A percentile compares a stretch with the other conserved stretches of the same genome.
Conservation (phyloP, 371 early-diverging fungal genomes). For the Circinella umbellata region DNA sequence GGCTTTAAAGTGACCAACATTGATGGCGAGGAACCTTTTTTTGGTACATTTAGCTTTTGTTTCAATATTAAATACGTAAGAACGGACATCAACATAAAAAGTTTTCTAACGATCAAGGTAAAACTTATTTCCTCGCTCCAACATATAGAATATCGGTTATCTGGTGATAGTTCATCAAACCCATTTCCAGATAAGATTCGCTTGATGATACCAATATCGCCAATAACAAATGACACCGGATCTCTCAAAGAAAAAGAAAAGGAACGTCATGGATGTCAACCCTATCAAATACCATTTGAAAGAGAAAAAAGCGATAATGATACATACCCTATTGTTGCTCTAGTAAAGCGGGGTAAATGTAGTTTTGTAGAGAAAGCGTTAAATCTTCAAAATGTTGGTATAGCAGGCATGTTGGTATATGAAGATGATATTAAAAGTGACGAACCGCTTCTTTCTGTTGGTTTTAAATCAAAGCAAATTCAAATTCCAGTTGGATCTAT, state of each 20-base stretch:
- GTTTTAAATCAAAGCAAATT: conserved; percentile 2
- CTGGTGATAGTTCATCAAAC: neutral
- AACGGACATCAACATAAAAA: neutral
- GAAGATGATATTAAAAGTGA: neutral
- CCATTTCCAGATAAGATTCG: neutral
- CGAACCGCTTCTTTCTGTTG: conserved; percentile 3
- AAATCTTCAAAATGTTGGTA: conserved; percentile 22
- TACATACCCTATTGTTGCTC: conserved; percentile 10
- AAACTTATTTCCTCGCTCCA: neutral
- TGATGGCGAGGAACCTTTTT: neutral
- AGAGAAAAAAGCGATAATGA: neutral
- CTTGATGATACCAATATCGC: neutral
- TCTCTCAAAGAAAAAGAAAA: neutral
- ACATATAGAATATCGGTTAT: conserved; percentile 11
- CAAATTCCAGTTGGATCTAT: conserved; percentile 20
- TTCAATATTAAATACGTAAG: neutral
- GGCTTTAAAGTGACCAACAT: conserved; percentile 7
- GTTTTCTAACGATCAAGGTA: neutral
- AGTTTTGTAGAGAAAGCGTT: conserved; percentile 22
- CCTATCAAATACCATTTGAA: neutral
- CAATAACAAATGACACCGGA: too few species aligned
- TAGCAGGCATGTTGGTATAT: conserved; percentile 17
- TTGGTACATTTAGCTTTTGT: neutral
- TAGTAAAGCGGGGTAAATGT: conserved; percentile 20
- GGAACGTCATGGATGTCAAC: neutral